Percentiles rank a stretch among this genome's conserved stretches.
Evolutionary conservation across 116 monocot genomes (phyloP).

Genomic region (Phalaenopsis hybrid): DNA sequence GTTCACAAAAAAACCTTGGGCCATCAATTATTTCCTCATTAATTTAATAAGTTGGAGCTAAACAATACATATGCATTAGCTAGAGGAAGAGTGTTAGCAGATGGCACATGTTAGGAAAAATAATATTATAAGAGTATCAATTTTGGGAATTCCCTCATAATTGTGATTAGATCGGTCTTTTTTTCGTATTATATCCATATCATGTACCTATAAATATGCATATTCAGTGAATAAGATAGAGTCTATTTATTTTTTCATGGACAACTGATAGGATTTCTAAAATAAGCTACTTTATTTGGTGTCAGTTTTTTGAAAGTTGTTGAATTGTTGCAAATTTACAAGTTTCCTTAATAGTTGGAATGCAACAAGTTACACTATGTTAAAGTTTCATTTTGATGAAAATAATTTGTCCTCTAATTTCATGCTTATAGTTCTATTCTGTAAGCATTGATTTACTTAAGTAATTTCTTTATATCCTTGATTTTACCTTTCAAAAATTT

Average conservation of each 20-base stretch:
- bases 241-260: background rate
- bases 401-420: background rate
- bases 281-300: background rate
- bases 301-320: background rate
- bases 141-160: background rate
- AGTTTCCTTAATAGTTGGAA: background rate
- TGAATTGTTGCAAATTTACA: background rate
- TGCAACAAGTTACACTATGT: background rate
- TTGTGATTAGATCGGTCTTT: background rate
- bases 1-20: too few relatives aligned
- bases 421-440: background rate
- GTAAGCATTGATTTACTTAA: background rate
- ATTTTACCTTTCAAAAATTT: background rate
- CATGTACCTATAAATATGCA: background rate
- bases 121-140: background rate
- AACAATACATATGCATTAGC: too few relatives aligned
- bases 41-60: too few relatives aligned
- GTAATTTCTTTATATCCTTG: background rate
- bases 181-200: background rate
- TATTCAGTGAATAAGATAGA: background rate
- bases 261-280: background rate
- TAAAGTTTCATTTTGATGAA: conserved; percentile 1
- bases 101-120: background rate
- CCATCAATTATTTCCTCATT: too few relatives aligned
- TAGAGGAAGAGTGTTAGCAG: background rate